Percentiles rank a stretch among this genome's conserved stretches.
phyloP scores from a whole-genome alignment of 192 early-diverging fungal genomes.

The Coemansia sp. region DNA sequence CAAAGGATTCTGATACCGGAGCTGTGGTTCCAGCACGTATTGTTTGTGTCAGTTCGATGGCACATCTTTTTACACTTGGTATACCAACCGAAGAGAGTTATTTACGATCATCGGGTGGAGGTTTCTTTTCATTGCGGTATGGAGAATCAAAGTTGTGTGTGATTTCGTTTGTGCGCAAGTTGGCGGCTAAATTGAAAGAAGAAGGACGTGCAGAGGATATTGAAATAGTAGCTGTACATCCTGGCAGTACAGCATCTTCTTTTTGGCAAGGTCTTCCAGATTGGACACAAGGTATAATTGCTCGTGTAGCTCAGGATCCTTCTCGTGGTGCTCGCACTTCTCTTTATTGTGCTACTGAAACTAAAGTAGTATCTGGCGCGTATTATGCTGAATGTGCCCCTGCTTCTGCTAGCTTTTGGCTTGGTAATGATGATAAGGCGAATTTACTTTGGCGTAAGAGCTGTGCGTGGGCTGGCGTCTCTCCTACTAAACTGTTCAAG shows the following conservation, averaged over 20 bases:
- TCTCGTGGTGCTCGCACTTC: conserved; percentile 42
- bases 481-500: conserved; percentile 18
- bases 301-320: conserved; percentile 38
- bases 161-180: conserved; percentile 41
- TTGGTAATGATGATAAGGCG: conserved; percentile 14
- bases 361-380: conserved; percentile 24
- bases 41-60: conserved; percentile 48
- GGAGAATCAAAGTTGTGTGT: conserved; percentile 52
- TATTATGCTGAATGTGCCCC: conserved; percentile 46
- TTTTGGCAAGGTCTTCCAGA: conserved; percentile 43
- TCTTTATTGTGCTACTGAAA: conserved; percentile 48
- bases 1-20: not conserved
- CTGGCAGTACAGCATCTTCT: conserved; percentile 44
- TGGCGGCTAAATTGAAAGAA: conserved; percentile 13
- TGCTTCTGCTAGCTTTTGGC: conserved; percentile 38
- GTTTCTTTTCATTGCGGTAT: conserved; percentile 50
- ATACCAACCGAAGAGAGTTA: conserved; percentile 46
- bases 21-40: conserved; percentile 23
- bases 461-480: conserved; percentile 46
- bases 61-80: conserved; percentile 45
- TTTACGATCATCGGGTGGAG: conserved; percentile 28
- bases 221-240: conserved; percentile 36
- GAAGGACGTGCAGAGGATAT: conserved; percentile 3
- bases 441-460: conserved; percentile 45
- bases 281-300: conserved; percentile 42